Percentiles rank a stretch among this genome's conserved stretches.
Conservation (phyloP, 768 basidiomycete genomes). For the Tulasnella sp. region DNA sequence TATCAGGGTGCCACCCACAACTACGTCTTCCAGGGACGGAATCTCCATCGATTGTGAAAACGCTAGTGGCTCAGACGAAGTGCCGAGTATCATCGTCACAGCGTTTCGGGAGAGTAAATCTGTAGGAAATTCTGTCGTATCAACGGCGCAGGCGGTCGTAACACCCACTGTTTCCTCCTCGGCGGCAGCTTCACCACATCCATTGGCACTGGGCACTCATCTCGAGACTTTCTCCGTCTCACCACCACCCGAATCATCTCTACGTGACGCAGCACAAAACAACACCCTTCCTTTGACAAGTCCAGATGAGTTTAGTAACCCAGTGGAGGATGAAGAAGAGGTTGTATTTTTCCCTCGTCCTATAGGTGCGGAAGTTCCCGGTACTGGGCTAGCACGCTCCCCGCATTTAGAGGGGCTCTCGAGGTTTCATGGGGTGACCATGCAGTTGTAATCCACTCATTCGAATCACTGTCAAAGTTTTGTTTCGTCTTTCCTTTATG, state of each 20-base stretch:
- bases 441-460: too few species aligned
- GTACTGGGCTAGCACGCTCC: slow-evolving; percentile 1
- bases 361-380: not conserved
- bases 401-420: slow-evolving; percentile 4
- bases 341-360: slow-evolving; percentile 9
- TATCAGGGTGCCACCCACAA: not conserved
- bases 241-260: not conserved
- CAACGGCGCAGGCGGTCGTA: not conserved
- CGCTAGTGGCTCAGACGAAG: not conserved
- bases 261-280: too few species aligned
- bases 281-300: too few species aligned
- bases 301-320: too few species aligned
- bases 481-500: too few species aligned
- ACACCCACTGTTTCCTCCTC: too few species aligned
- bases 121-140: not conserved
- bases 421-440: not conserved
- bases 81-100: slow-evolving; percentile 12
- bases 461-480: too few species aligned
- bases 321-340: not conserved
- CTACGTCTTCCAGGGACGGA: not conserved
- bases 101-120: not conserved
- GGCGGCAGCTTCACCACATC: too few species aligned
- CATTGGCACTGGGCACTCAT: not conserved
- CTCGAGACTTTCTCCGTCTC: too few species aligned
- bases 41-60: not conserved